Evolutionary conservation across 495 filamentous ascomycete species (phyloP).

Genomic region (Evansstolkia leycettana): DNA sequence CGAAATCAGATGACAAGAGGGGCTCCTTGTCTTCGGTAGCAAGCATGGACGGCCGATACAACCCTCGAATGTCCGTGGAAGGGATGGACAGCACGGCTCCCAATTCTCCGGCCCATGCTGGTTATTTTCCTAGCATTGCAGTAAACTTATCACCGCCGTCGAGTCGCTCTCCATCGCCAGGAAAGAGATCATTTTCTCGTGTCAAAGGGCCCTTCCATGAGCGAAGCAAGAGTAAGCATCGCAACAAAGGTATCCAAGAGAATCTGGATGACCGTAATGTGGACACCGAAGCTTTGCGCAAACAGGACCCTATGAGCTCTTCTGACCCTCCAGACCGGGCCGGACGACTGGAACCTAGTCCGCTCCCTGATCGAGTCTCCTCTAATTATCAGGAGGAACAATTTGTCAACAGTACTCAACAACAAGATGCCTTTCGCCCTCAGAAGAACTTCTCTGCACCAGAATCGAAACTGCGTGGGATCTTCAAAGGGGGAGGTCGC

Average conservation of each 20-base stretch:
- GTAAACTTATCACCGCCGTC: conserved; percentile 41
- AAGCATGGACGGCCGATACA: conserved; percentile 23
- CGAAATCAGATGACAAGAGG: conserved; percentile 7
- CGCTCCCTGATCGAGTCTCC: conserved; percentile 18
- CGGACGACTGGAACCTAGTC: conserved; percentile 18
- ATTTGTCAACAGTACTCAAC: conserved; percentile 5
- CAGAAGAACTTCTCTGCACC: conserved; percentile 16
- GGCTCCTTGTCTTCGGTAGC: conserved; percentile 24
- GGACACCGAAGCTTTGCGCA: conserved; percentile 10
- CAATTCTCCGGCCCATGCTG: conserved; percentile 29
- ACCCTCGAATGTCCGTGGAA: conserved; percentile 31
- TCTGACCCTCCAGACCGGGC: conserved; percentile 7
- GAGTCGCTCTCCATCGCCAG: conserved; percentile 40
- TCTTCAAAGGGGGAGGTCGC: conserved; percentile 41
- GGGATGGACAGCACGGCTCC: conserved; percentile 35
- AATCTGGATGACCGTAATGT: conserved; percentile 10
- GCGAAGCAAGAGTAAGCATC: conserved; percentile 29
- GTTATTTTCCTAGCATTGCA: conserved; percentile 45
- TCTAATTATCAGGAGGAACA: conserved; percentile 18
- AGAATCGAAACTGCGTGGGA: conserved; percentile 34
- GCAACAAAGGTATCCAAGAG: conserved; percentile 11
- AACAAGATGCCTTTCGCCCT: conserved; percentile 8
- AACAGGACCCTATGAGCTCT: conserved; percentile 5
- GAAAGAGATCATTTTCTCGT: conserved; percentile 31
- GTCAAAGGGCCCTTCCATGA: conserved; percentile 32